Evolutionary conservation across 352 stramenopile genomes (phyloP).

Genomic region (Pythium dissotocum): DNA sequence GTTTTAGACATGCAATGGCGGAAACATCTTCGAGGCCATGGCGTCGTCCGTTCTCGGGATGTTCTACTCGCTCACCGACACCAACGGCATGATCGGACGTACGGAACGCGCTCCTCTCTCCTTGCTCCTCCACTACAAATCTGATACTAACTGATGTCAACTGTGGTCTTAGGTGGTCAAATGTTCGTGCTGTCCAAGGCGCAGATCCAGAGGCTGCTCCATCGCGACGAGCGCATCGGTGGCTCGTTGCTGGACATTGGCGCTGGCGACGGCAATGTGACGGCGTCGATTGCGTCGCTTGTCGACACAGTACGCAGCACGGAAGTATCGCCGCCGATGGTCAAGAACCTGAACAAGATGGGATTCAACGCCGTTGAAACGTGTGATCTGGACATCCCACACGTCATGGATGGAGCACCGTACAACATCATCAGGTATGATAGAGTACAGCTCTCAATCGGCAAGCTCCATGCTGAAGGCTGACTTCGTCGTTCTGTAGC

Average conservation of each 20-base stretch:
- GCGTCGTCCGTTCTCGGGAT: conserved; percentile 66
- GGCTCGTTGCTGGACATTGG: conserved; percentile 78
- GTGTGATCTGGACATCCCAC: conserved; percentile 62
- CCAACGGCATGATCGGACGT: conserved; percentile 84
- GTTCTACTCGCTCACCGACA: conserved; percentile 84
- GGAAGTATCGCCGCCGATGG: conserved; percentile 80
- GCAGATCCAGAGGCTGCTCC: conserved; percentile 70
- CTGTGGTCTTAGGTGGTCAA: conserved; percentile 54
- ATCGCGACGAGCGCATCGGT: conserved; percentile 43
- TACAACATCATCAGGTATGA: conserved; percentile 83
- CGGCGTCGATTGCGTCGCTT: conserved; percentile 71
- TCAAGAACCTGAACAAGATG: conserved; percentile 66
- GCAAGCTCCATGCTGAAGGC: neutral
- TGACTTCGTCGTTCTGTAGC: conserved; percentile 28
- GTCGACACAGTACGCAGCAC: conserved; percentile 69
- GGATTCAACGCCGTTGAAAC: conserved; percentile 82
- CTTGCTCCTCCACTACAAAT: neutral
- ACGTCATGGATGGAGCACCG: conserved; percentile 62
- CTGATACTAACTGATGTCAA: neutral
- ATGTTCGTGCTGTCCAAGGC: conserved; percentile 85
- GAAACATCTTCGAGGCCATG: conserved; percentile 63
- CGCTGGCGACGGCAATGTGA: conserved; percentile 84
- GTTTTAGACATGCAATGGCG: conserved; percentile 70
- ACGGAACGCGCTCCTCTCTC: conserved; percentile 16
- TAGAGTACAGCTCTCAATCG: neutral